A percentile compares a stretch with the other conserved stretches of the same genome.
Conservation (phyloP, 148 eudicot species). For the Chenopodium formosanum region DNA sequence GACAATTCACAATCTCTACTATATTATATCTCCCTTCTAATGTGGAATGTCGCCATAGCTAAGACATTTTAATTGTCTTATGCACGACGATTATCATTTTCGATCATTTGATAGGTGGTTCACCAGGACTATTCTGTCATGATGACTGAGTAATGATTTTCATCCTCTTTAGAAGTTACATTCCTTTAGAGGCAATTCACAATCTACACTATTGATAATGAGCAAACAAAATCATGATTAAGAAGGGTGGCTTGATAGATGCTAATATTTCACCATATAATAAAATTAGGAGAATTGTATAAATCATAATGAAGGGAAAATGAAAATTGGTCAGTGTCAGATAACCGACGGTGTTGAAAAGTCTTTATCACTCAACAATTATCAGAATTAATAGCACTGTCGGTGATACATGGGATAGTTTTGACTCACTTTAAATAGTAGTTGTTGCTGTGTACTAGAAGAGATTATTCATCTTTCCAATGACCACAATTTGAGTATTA, state of each 20-base stretch:
- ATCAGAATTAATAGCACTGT: slow-evolving; percentile 2
- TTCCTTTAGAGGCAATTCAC: slow-evolving; percentile 8
- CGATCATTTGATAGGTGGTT: too few species aligned
- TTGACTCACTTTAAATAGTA: background rate
- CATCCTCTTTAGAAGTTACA: background rate
- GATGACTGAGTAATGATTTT: background rate
- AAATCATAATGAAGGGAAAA: background rate
- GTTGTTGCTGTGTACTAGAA: background rate
- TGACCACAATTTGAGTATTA: background rate
- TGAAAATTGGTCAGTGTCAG: too few species aligned
- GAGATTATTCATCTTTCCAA: background rate
- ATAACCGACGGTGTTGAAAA: slow-evolving; percentile 1
- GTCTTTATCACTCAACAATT: slow-evolving; percentile 3
- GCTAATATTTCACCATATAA: background rate
- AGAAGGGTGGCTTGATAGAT: slow-evolving; percentile 10
- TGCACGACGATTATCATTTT: background rate
- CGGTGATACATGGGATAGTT: slow-evolving; percentile 1
- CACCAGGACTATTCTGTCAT: background rate
- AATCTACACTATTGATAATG: background rate
- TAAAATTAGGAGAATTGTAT: slow-evolving; percentile 11
- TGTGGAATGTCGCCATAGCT: too few species aligned
- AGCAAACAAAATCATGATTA: slow-evolving; percentile 3
- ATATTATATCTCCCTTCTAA: too few species aligned
- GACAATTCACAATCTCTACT: background rate
- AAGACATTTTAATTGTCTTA: background rate